phyloP scores from a whole-genome alignment of 148 eudicot genomes.

The Camellia lanceoleosa region DNA sequence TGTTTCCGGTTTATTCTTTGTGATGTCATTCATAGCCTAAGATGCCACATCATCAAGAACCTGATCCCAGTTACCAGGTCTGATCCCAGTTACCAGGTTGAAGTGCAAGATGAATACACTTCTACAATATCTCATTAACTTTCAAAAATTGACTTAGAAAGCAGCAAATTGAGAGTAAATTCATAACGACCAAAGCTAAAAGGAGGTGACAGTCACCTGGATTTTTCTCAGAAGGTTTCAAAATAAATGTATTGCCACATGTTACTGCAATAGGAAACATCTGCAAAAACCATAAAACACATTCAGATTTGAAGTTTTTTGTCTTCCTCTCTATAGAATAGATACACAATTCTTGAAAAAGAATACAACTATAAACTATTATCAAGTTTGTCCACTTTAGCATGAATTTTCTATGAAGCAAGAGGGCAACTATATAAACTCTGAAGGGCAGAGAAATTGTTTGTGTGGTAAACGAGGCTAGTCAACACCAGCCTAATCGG shows the following conservation, averaged over 20 bases:
- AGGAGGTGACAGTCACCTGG: conserved; percentile 41
- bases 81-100: no score
- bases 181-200: background rate
- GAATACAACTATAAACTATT: background rate
- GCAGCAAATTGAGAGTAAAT: conserved; percentile 6
- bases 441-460: background rate
- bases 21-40: no score
- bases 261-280: conserved; percentile 62
- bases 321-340: background rate
- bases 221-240: conserved; percentile 65
- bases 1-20: no score
- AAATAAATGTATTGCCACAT: conserved; percentile 65
- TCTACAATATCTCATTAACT: background rate
- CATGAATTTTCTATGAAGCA: background rate
- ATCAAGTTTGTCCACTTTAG: background rate
- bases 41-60: no score
- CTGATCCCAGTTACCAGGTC: no score
- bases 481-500: background rate
- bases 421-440: background rate
- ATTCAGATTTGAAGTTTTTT: background rate
- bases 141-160: background rate
- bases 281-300: conserved; percentile 29
- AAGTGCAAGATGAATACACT: no score
- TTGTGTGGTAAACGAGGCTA: background rate
- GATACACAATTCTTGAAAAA: background rate